These are phyloP conservation scores for Ceratobasidium sp. DNA, from an alignment of 1,284 basidiomycete genomes.

Conservation along the genomic window DNA sequence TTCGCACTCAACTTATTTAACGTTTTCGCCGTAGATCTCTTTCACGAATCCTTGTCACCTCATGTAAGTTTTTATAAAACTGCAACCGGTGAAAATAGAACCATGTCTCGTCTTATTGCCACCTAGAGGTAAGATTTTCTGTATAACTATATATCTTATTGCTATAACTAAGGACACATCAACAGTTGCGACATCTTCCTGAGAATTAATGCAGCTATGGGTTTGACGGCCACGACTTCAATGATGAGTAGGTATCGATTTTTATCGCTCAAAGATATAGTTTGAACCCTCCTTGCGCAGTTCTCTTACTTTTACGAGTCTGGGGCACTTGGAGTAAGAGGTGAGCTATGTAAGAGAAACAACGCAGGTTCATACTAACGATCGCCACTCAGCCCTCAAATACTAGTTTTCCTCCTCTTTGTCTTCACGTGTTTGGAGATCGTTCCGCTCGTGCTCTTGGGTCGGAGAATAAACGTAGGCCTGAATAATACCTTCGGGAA, in stretches of 20 bases:
- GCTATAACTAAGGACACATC: background rate
- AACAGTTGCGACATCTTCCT: background rate
- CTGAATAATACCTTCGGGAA: background rate
- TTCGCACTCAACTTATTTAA: background rate
- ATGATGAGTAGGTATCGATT: background rate
- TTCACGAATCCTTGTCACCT: background rate
- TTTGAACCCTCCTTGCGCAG: background rate
- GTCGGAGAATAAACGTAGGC: background rate
- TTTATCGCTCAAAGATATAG: background rate
- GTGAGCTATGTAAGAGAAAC: background rate
- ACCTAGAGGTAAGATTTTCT: background rate
- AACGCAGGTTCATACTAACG: background rate
- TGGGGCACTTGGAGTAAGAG: background rate
- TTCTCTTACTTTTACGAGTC: background rate
- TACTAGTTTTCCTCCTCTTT: background rate
- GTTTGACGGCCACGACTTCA: background rate
- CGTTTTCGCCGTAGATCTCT: background rate
- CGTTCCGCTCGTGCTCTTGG: background rate
- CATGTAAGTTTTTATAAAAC: background rate
- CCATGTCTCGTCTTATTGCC: too few relatives aligned
- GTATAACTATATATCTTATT: background rate
- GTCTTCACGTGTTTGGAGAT: background rate
- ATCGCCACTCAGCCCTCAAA: background rate
- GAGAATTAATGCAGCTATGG: background rate
- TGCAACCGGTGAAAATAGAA: too few relatives aligned